These are phyloP conservation scores for Leishmania arabica DNA, from an alignment of 208 protist genomes.

Conservation along the genomic window DNA sequence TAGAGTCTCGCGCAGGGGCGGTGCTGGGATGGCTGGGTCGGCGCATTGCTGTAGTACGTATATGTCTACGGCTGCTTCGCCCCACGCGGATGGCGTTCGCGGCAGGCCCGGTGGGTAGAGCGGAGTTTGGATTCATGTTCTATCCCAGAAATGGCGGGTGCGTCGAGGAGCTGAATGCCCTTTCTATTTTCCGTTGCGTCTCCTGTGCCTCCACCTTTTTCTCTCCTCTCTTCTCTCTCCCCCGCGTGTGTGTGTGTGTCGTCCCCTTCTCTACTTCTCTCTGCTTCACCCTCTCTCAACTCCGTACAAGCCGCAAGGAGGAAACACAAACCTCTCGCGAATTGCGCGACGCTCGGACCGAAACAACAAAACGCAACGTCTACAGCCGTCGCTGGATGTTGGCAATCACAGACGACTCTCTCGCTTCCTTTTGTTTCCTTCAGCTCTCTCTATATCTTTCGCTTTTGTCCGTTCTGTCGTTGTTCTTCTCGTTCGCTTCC, in stretches of 20 bases:
- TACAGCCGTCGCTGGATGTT: not conserved
- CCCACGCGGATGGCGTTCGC: too few species aligned
- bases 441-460: not conserved
- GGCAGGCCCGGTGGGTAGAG: not conserved
- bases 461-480: not conserved
- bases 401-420: not conserved
- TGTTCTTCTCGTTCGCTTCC: too few species aligned
- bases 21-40: not conserved
- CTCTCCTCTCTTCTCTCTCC: not conserved
- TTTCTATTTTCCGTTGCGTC: not conserved
- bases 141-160: not conserved
- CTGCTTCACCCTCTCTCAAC: not conserved
- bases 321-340: not conserved
- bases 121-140: too few species aligned
- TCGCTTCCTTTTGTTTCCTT: not conserved
- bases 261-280: constrained; percentile 15
- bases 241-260: not conserved
- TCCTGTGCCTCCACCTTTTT: not conserved
- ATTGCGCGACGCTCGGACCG: too few species aligned
- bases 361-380: not conserved
- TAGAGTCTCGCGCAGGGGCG: not conserved
- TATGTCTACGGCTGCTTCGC: not conserved
- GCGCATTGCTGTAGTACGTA: not conserved
- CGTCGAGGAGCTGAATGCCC: not conserved
- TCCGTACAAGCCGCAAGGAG: not conserved